These are phyloP conservation scores for Polychytrium aggregatum DNA, from an alignment of 192 early-diverging fungal species.

Conservation along the genomic window DNA sequence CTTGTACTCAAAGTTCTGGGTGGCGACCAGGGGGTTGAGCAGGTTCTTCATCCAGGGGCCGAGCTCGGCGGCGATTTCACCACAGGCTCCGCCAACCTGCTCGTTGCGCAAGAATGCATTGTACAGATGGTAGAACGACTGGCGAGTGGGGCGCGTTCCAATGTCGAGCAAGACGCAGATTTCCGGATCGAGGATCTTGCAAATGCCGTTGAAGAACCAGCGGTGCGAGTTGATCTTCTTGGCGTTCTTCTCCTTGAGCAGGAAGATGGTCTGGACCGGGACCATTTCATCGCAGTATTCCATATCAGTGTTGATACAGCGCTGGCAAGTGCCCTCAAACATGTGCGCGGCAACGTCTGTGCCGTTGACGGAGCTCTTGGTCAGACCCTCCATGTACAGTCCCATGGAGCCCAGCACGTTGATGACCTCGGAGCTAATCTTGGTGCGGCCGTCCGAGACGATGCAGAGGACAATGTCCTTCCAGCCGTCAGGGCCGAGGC, in stretches of 20 bases:
- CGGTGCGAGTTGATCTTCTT: conserved; percentile 92
- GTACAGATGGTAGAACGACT: conserved; percentile 88
- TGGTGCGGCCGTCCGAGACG: conserved; percentile 63
- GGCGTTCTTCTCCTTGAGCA: conserved; percentile 85
- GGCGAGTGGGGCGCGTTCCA: conserved; percentile 74
- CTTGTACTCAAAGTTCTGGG: conserved; percentile 98
- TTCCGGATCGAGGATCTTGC: conserved; percentile 66
- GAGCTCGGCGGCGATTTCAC: conserved; percentile 81
- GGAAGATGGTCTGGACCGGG: conserved; percentile 83
- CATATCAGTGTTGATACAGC: conserved; percentile 15
- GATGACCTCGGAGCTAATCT: conserved; percentile 56
- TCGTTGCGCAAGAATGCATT: conserved; percentile 77
- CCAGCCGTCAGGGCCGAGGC: conserved; percentile 54
- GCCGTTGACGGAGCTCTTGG: conserved; percentile 35
- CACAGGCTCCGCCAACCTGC: conserved; percentile 83
- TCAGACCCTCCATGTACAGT: conserved; percentile 53
- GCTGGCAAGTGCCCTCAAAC: conserved; percentile 48
- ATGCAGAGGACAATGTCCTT: conserved; percentile 35
- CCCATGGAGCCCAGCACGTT: conserved; percentile 64
- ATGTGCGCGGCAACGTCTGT: conserved; percentile 65
- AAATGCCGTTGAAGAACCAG: conserved; percentile 95
- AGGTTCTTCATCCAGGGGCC: conserved; percentile 62
- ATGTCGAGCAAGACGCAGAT: conserved; percentile 89
- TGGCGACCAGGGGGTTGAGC: conserved; percentile 80
- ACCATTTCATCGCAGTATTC: conserved; percentile 30